Base-by-base conservation (phyloP, 129 eudicot species). In the Pseudognaphalium luteoalbum region DNA sequence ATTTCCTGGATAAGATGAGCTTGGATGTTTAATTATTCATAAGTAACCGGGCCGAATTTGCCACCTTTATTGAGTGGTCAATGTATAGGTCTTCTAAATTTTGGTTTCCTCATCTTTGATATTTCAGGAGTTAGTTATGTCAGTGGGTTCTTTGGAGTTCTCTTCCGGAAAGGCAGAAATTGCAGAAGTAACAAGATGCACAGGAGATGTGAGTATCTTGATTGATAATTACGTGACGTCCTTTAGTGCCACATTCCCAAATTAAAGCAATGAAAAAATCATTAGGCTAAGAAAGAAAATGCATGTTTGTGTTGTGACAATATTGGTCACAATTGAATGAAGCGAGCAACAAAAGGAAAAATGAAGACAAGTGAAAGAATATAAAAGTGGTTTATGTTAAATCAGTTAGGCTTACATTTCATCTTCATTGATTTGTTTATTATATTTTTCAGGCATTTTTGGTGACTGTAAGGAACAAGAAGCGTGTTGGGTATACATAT, bases 391-490 rank as follows among this genome's bases (percentile, higher is more conserved):
- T 80, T 59, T 28, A 12, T 76, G 15, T 81, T 57, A 58, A n/a
- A 20, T 29, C 57, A 19, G 1, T 30, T 61, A 33, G 30, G 37
- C 58, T 39, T 78, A 35, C 50, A 11, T 74, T 71, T 65, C 19
- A 11, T 66, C 28, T 12, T 22, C 37, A 9, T 74, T 5, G 74
- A 52, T 73, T 52, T 65, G 41, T 39, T 82, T 12, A 39, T 82
- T 12, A 39, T 39, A 47, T 61, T 72, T 76, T 67, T 62, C 88
- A 95, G 99, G 99, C 99, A 22, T 91, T 89, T 76, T 83, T 91
- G 83, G 90, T 95, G 65, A 95, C 87, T 11, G 99, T 94, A 30
- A 83, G 99, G 39, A 95, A 95, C 84, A 95, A 95, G 83, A 95
- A 91, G 77, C 92, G 97, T 11, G 97, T 95, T 80, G 97, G 99